Base-by-base conservation (phyloP, 2,329 filamentous ascomycete species). In the Ophiocordyceps camponoti-floridani region DNA sequence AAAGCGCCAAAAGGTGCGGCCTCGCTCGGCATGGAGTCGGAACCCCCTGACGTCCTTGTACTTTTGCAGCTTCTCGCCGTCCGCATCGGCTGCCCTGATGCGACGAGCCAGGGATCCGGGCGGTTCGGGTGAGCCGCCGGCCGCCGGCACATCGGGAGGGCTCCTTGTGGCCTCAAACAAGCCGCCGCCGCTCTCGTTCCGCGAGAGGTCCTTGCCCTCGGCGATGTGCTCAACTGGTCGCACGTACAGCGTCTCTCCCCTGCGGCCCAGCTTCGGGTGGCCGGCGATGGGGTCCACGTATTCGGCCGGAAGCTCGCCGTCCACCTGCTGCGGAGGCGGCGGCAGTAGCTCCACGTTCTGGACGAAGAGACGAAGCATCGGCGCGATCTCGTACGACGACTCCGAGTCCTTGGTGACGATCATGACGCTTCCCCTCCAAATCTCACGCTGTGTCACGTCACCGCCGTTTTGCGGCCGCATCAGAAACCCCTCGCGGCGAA, bases 1-100 rank as follows among this genome's bases (percentile, higher is more conserved):
- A 70, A 96, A 98, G 40, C 87, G 77, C 91, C 91, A 98, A 62
- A 98, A 98, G 0, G 91, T 98, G 48, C 82, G 79, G 40, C 89
- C 89, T 47, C 82, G 74, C 58, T 94, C 91, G 1, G 77, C 72
- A 55, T 95, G 88, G 12, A 98, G 72, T 19, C 86, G 78, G 53
- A 84, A 78, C 1, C 84, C 91, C 47, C 78, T 72, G 6, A 95
- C 76, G 54, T 95, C 88, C 54, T 82, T 85, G 58, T 84, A 87
- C 58, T 85, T 84, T 42, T 80, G 82, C 5, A 78, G 65, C 52
- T 78, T 84, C 59, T 96, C 89, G 14, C 89, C 88, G 53, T 94
- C 87, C 23, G 23, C 23, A 23, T 23, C 23, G 23, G 23, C 23
- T 23, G 23, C 23, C 5, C 23, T 23, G 23, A 23, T 23, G 5